Evolutionary conservation across 179 eudicot species (phyloP).

Genomic region (Beta corolliflora): DNA sequence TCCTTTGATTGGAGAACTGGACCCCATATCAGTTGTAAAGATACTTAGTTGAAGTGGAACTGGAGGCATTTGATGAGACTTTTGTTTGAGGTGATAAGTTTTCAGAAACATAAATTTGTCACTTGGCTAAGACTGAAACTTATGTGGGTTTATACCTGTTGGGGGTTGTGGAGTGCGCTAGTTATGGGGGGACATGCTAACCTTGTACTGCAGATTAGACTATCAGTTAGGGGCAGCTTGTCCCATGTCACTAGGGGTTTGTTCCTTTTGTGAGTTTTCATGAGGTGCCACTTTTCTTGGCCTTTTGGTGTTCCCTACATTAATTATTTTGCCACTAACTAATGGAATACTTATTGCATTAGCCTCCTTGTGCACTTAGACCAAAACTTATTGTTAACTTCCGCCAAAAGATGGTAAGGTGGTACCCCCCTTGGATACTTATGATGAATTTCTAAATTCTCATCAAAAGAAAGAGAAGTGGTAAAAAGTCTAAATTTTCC

Average conservation of each 20-base stretch:
- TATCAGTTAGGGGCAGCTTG: slow-evolving; percentile 38
- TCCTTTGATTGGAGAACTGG: slow-evolving; percentile 23
- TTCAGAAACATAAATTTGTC: slow-evolving; percentile 18
- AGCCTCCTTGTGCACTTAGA: slow-evolving; percentile 15
- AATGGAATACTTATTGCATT: slow-evolving; percentile 2
- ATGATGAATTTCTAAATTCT: not conserved
- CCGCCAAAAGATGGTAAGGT: not conserved
- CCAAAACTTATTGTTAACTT: slow-evolving; percentile 17
- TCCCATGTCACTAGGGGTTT: slow-evolving; percentile 41
- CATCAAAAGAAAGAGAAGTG: too few species aligned
- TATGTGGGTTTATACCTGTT: slow-evolving; percentile 26
- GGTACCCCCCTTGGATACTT: not conserved
- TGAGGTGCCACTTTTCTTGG: slow-evolving; percentile 31
- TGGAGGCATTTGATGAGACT: slow-evolving; percentile 29
- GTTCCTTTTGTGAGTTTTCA: slow-evolving; percentile 37
- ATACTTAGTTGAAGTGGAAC: slow-evolving; percentile 12
- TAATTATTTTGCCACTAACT: slow-evolving; percentile 27
- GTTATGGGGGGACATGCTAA: slow-evolving; percentile 37
- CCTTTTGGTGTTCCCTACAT: slow-evolving; percentile 33
- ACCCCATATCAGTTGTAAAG: slow-evolving; percentile 33
- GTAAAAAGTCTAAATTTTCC: not conserved
- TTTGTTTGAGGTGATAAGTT: slow-evolving; percentile 21
- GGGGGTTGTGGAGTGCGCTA: slow-evolving; percentile 27
- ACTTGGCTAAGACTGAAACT: slow-evolving; percentile 17
- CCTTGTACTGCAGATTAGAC: slow-evolving; percentile 46